Evolutionary conservation across 306 rosid species (phyloP), one percentile per base, ranked within the genome.

Genomic region (Cajanus cajan): DNA sequence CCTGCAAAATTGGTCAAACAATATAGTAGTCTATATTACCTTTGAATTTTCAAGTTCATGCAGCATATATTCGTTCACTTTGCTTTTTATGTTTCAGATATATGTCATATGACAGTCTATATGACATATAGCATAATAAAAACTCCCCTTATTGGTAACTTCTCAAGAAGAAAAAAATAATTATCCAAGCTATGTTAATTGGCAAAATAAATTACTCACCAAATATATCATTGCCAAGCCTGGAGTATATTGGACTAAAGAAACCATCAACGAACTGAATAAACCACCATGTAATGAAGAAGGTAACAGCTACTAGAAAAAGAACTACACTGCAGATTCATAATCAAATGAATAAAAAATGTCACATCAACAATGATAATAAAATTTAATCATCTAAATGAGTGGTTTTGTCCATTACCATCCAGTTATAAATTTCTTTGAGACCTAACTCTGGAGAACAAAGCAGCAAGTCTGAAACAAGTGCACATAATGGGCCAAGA

Each of bases 371-470:
- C 18, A 50, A 82, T 34, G 61, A 6, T n/a, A 59, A 21, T 58
- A 25, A 61, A 37, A 63, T 22, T 16, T 15, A 45, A 73, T 2
- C 41, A 1, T 65, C 71, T 81, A 64, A 33, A 41, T 76, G 22
- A 84, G 70, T 24, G 70, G 52, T 48, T 44, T 44, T 66, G 59
- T 59, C 59, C 81, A 44, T 83, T 88, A 94, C 98, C 96, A 90
- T 89, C 98, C 97, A 55, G 97, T 94, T 96, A 94, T 94, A 85
- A 94, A 92, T 83, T 94, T 94, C 93, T 92, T 94, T 7, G 98
- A 94, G 65, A 89, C 86, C 97, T 97, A 94, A 83, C 96, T 94
- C 78, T 94, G 97, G 63, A 94, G 94, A 81, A 94, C 94, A 83
- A 82, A 94, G 82, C 90, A 92, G 85, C 97, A 94, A 19, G 97